Base-by-base conservation (phyloP, 331 rosid species). In the Saraca asoca region DNA sequence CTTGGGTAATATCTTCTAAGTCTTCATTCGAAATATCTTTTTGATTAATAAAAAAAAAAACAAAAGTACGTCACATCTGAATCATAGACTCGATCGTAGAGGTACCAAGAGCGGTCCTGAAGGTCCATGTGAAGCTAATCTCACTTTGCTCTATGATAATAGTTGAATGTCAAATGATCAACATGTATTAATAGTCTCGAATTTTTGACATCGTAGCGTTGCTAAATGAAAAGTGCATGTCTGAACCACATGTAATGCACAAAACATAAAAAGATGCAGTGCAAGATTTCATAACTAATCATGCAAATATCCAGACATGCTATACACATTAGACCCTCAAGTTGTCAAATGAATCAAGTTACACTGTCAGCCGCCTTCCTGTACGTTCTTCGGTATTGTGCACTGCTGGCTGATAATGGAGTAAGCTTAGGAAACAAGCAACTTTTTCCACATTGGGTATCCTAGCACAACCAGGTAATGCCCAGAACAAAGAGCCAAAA, bases 391-490 rank as follows among this genome's bases (percentile, higher is more conserved):
- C 49, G 16, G 34, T 31, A 31, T 62, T 9, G 2, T 39, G 9
- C 9, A 7, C 43, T 1, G 57, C 13, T 33, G 17, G 34, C 57
- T 1, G 73, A 58, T 19, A 51, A 55, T 34, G 11, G 19, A 34
- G 67, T 43, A 44, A 33, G 17, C 80, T 85, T 69, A 94, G 0
- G 90, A 84, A 72, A 87, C 95, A 11, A 90, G 85, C 67, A 90
- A 80, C 75, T 85, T 90, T 72, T 81, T 94, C 95, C 88, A 94
- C 78, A 77, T 83, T 43, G 79, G 79, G 39, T 80, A 80, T 39
- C 73, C 77, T 9, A 58, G 78, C 61, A 94, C 41, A 54, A 88
- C 52, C 51, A 94, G 20, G 89, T 59, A 16, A 48, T 60, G 39
- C 58, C 57, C 65, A 76, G 79, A 3, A 81, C 95, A 39, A 78